Conservation (phyloP, 2,329 filamentous ascomycete species). For the Chalara sp. region DNA sequence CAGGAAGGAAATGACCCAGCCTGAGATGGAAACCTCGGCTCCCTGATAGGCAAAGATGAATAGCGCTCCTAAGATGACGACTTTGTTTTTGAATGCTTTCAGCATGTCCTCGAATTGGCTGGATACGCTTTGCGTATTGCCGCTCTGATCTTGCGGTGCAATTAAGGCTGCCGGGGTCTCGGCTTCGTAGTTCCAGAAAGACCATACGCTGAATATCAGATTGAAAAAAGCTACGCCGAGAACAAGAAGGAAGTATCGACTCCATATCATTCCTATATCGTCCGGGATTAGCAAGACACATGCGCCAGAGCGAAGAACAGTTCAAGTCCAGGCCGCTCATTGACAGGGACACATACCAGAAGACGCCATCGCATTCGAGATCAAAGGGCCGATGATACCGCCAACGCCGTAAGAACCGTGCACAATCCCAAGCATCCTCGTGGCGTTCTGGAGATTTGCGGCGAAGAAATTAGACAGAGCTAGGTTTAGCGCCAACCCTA, state of each 20-base stretch:
- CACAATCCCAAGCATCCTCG: conserved; percentile 50
- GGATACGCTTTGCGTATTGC: conserved; percentile 27
- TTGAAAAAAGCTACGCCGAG: conserved; percentile 52
- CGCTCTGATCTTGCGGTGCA: conserved; percentile 34
- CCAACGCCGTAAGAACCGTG: conserved; percentile 65
- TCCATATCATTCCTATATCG: conserved; percentile 49
- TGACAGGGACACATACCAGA: conserved; percentile 20
- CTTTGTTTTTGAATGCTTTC: conserved; percentile 40
- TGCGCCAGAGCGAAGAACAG: too few species aligned
- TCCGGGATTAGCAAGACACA: not conserved
- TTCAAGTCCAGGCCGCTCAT: too few species aligned
- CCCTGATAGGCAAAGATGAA: conserved; percentile 88
- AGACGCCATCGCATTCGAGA: conserved; percentile 68
- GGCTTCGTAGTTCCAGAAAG: conserved; percentile 63
- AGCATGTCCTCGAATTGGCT: conserved; percentile 35
- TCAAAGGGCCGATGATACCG: conserved; percentile 36
- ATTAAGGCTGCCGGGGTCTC: conserved; percentile 42
- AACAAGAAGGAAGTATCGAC: conserved; percentile 64
- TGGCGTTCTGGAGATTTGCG: conserved; percentile 45
- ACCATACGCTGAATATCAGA: conserved; percentile 53
- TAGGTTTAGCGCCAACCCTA: conserved; percentile 49
- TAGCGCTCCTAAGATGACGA: conserved; percentile 64
- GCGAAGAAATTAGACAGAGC: conserved; percentile 54
- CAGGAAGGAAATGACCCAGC: conserved; percentile 83
- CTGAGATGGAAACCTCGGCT: conserved; percentile 75